Evolutionary conservation across 805 yeast species (phyloP).

Genomic region (Aciculoconidium aculeatum): DNA sequence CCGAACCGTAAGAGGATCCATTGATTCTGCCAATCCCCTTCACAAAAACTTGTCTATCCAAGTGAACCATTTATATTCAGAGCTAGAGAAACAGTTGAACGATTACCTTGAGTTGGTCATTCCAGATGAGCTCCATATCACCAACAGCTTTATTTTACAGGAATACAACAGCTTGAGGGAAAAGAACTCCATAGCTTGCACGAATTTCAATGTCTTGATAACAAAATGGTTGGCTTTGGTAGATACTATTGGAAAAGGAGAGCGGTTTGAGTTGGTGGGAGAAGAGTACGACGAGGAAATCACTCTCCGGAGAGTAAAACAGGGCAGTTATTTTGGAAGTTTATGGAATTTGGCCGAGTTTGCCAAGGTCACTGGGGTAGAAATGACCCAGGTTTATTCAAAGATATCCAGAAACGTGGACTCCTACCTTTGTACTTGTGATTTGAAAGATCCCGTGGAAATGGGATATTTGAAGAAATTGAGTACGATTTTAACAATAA

Average conservation of each 20-base stretch:
- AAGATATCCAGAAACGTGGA: no score
- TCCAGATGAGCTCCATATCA: slow-evolving; percentile 14
- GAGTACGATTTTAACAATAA: slow-evolving; percentile 12
- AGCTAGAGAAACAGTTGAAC: slow-evolving; percentile 11
- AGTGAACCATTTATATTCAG: slow-evolving; percentile 3
- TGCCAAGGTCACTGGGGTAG: no score
- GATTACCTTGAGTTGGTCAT: slow-evolving; percentile 13
- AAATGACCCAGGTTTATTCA: no score
- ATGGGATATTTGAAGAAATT: slow-evolving; percentile 8
- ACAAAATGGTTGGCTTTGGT: slow-evolving; percentile 10
- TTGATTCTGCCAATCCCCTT: slow-evolving; percentile 1
- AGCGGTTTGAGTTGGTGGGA: slow-evolving; percentile 1
- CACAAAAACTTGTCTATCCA: slow-evolving; percentile 5
- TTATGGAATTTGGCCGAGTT: no score
- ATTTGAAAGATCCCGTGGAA: no score
- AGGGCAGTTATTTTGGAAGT: no score
- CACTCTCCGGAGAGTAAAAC: no score
- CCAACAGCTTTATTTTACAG: slow-evolving; percentile 7
- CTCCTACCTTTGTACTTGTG: no score
- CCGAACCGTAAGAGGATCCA: slow-evolving; percentile 1
- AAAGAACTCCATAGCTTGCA: slow-evolving; percentile 7
- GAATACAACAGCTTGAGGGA: slow-evolving; percentile 9
- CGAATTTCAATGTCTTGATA: slow-evolving; percentile 7
- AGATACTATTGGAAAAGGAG: slow-evolving; percentile 4
- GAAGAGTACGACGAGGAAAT: slow-evolving; percentile 5